Base-by-base conservation (phyloP, 2,329 filamentous ascomycete species). In the Alternaria ethzedia region DNA sequence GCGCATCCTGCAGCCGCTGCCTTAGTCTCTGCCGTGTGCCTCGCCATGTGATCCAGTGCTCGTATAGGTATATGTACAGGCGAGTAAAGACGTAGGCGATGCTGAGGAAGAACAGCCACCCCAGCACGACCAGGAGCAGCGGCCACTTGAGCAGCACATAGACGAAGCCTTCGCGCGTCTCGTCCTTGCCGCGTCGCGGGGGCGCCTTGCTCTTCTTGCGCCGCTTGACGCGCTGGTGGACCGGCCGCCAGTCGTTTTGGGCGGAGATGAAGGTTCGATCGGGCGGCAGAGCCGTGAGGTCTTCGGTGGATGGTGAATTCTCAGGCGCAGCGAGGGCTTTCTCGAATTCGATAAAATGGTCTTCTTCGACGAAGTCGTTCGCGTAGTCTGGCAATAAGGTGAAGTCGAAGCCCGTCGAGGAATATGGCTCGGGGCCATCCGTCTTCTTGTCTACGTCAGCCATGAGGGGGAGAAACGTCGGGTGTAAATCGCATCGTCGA, bases 121-220 rank as follows among this genome's bases (percentile, higher is more conserved):
- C 88, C 50, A 91, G 86, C 3, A 97, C 93, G 44, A 91, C 86
- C 32, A 94, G 79, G 32, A 99, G 85, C 69, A 99, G 87, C 2
- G 96, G 96, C 91, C 94, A 98, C 80, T 98, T 97, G 55, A 97
- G 84, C 47, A 99, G 79, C 2, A 88, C 88, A 79, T 99, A 99
- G 11, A 97, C 86, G 76, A 96, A 93, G 20, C 96, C 96, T 82
- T 99, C 96, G 69, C 96, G 86, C 3, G 95, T 98, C 84, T 99
- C 96, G 78, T 99, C 96, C 74, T 89, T 92, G 67, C 83, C 84
- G 58, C 84, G 81, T 43, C 80, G 80, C 66, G 80, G 82, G 66
- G 78, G 73, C 45, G 75, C 70, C 51, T 73, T 73, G 57, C 66
- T 64, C 73, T 80, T 78, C 78, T 82, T 76, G 28, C 73, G 74